A percentile compares a stretch with the other conserved stretches of the same genome.
These are phyloP conservation scores for Cetraspora pellucida DNA, from an alignment of 192 early-diverging fungal genomes.

Conservation along the genomic window DNA sequence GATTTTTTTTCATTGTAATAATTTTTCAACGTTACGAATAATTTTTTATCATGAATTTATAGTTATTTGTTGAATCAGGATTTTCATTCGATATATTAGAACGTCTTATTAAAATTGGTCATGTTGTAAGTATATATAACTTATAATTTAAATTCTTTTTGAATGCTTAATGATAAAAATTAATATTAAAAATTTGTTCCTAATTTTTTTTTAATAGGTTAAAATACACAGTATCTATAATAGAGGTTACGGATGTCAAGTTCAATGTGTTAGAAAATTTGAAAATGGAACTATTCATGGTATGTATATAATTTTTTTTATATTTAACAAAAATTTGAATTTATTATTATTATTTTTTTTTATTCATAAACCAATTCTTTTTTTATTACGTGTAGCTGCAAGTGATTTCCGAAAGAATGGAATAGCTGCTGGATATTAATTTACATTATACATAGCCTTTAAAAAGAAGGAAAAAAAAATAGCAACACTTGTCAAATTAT, in stretches of 20 bases:
- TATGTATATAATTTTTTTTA: neutral
- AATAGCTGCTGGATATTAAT: too few relatives aligned
- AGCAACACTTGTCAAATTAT: too few relatives aligned
- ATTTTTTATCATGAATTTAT: neutral
- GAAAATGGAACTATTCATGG: neutral
- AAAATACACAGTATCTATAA: neutral
- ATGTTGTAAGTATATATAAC: neutral
- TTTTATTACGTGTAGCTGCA: too few relatives aligned
- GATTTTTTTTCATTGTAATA: too few relatives aligned
- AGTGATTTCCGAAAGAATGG: too few relatives aligned
- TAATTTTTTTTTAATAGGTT: neutral
- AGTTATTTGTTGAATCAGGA: neutral
- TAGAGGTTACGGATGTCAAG: neutral
- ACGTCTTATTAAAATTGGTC: neutral
- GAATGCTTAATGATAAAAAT: neutral
- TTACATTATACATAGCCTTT: too few relatives aligned
- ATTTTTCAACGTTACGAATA: too few relatives aligned
- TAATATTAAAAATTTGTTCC: neutral
- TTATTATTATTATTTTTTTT: too few relatives aligned
- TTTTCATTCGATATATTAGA: neutral
- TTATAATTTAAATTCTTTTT: too few relatives aligned
- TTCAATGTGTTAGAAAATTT: neutral
- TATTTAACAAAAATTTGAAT: neutral
- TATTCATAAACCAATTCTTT: too few relatives aligned
- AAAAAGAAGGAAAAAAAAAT: too few relatives aligned